Percentiles rank a stretch among this genome's conserved stretches.
Conservation (phyloP, 352 stramenopile species). For the Phytophthora citrophthora region DNA sequence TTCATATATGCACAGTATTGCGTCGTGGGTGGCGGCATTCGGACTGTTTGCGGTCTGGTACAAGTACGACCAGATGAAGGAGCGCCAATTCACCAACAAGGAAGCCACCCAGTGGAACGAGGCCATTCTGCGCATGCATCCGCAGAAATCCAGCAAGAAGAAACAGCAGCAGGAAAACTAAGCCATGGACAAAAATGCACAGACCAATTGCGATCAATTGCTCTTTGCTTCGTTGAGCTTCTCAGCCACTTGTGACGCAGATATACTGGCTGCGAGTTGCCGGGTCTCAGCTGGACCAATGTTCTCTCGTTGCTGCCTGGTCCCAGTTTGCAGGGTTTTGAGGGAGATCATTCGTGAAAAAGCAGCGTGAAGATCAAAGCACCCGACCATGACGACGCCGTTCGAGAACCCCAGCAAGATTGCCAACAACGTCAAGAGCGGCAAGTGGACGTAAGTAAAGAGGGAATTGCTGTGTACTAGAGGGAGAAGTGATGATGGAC, state of each 20-base stretch:
- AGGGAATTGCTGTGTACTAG: neutral
- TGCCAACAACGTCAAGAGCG: slow-evolving; percentile 39
- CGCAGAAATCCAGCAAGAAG: slow-evolving; percentile 33
- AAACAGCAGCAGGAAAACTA: slow-evolving; percentile 15
- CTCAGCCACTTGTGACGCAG: slow-evolving; percentile 5
- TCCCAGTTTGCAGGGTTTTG: slow-evolving; percentile 3
- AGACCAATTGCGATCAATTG: neutral
- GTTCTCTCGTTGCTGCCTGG: neutral
- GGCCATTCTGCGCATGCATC: slow-evolving; percentile 56
- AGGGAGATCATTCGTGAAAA: slow-evolving; percentile 13
- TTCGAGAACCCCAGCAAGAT: slow-evolving; percentile 40
- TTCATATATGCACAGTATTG: slow-evolving; percentile 41
- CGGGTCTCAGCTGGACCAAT: slow-evolving; percentile 7
- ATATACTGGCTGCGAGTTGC: slow-evolving; percentile 5
- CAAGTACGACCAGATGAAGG: slow-evolving; percentile 64
- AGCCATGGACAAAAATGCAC: slow-evolving; percentile 1
- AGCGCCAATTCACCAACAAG: slow-evolving; percentile 54
- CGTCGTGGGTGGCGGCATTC: slow-evolving; percentile 56
- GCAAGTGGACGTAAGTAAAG: slow-evolving; percentile 37
- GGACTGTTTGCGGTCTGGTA: slow-evolving; percentile 53
- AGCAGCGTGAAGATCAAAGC: neutral
- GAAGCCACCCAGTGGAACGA: slow-evolving; percentile 65
- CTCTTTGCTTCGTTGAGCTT: slow-evolving; percentile 3
- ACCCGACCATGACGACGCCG: slow-evolving; percentile 26
- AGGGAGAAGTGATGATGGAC: neutral